Evolutionary conservation across 1,139 yeast genomes (phyloP), one percentile per base, ranked within the genome.

Genomic region (Nakaseomyces sp.): DNA sequence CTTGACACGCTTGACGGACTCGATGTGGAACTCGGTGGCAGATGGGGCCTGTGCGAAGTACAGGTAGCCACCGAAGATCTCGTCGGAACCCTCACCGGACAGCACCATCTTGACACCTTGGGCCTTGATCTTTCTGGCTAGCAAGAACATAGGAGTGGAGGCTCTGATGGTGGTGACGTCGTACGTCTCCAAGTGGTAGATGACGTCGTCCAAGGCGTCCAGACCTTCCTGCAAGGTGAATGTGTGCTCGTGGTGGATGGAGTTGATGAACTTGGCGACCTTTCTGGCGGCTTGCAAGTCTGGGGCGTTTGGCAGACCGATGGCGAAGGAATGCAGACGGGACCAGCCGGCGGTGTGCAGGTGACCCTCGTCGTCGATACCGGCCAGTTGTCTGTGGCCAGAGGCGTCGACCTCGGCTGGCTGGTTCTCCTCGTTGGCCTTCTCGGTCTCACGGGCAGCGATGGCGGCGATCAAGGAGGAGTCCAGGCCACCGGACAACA

Each of bases 61-160:
- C 58, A 91, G 73, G 76, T 91, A 91, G 42, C 99, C 99, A 57
- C 99, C 99, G 64, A 91, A 91, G 66, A 91, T 82, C 73, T 91
- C 99, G 68, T 91, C 99, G 38, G 96, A 87, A 53, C 99, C 99
- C 71, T 91, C 99, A 64, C 99, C 99, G 33, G 96, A 86, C 49
- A 91, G 73, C 41, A 91, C 99, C 98, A 91, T 91, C 79, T 91
- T 91, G 60, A 91, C 96, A 67, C 97, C 98, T 70, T 89, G 97
- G 45, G 98, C 98, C 74, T 91, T 91, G 73, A 91, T 91, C 72
- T 91, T 91, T 68, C 99, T 79, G 17, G 95, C 84, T 57, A 91
- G 74, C 61, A 91, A 72, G 73, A 89, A 91, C 99, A 91, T 91
- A 56, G 99, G 99, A 39, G 98, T 91, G 12, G 97, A 89, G 30